Base-by-base conservation (phyloP, 495 filamentous ascomycete species). In the Elaphomyces granulatus region DNA sequence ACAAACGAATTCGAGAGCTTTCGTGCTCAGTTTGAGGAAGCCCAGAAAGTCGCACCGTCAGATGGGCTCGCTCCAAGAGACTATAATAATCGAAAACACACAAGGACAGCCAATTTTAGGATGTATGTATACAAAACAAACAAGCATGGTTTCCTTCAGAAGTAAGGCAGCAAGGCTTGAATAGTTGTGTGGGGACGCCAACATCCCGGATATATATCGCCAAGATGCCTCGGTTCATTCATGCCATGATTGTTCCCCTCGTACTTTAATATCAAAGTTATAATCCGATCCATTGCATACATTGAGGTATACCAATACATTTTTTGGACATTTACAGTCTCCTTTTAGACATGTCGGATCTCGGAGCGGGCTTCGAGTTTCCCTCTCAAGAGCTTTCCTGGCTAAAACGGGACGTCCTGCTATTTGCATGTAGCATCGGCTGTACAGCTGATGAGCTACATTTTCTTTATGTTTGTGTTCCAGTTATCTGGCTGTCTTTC, bases 391-490 rank as follows among this genome's bases (percentile, higher is more conserved):
- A 75, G 48, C 83, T 93, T 3, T 70, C 76, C 47, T 93, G 85
- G 86, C 61, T 81, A 47, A 86, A 90, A 74, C 72, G 86, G 30
- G 86, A 94, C 66, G 72, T 77, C 17, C 66, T 93, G 47, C 73
- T 93, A 19, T 93, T 93, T 54, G 85, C 86, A 26, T 80, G 83
- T 59, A 83, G 78, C 60, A 87, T 93, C 52, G 86, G 87, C 14
- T 74, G 72, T 55, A 87, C 76, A 36, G 68, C 70, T n/a, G 76
- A 93, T 41, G 86, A 93, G 65, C 70, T 93, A 47, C 85, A 92
- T 48, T 93, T 92, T 54, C 76, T 92, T 58, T 93, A 85, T 44
- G 84, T 87, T 66, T 26, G 72, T 48, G 21, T 18, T 26, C 17
- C 21, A 8, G 28, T 18, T n/a, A 18, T 38, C 16, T 3, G 3